Conservation (phyloP, 768 basidiomycete genomes). For the Dictyophora rubrovolvata region DNA sequence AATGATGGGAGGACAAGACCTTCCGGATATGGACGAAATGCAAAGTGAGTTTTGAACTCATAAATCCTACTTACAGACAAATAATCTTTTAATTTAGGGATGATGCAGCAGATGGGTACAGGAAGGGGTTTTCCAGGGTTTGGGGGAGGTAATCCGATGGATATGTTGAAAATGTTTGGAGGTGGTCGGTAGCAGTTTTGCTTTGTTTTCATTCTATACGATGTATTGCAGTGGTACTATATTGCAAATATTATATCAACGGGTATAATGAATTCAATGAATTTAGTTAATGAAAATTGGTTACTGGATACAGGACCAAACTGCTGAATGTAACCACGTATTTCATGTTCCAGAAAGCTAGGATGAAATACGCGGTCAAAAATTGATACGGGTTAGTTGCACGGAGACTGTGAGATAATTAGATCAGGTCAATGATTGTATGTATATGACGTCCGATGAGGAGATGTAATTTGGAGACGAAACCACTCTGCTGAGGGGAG, state of each 20-base stretch:
- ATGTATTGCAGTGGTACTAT: too few relatives aligned
- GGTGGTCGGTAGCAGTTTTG: conserved; percentile 6
- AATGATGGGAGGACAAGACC: conserved; percentile 93
- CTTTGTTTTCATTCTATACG: too few relatives aligned
- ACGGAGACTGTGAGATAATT: too few relatives aligned
- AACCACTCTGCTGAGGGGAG: not conserved
- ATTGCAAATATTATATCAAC: too few relatives aligned
- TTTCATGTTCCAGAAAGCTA: too few relatives aligned
- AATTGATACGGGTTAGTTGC: too few relatives aligned
- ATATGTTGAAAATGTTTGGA: conserved; percentile 17
- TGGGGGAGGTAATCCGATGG: conserved; percentile 41
- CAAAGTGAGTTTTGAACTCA: conserved; percentile 48
- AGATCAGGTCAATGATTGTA: not conserved
- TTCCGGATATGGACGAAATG: conserved; percentile 91
- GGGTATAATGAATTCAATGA: too few relatives aligned
- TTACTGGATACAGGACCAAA: too few relatives aligned
- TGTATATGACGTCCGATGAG: not conserved
- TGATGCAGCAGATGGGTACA: conserved; percentile 83
- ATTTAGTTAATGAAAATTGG: too few relatives aligned
- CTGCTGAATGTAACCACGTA: too few relatives aligned
- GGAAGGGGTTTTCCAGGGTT: conserved; percentile 32
- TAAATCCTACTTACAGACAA: not conserved
- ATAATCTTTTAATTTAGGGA: conserved; percentile 36
- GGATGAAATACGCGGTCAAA: too few relatives aligned
- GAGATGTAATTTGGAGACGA: not conserved